Evolutionary conservation across 192 early-diverging fungal species (phyloP), one percentile per base, ranked within the genome.

Genomic region (Dimargaris verticillata): DNA sequence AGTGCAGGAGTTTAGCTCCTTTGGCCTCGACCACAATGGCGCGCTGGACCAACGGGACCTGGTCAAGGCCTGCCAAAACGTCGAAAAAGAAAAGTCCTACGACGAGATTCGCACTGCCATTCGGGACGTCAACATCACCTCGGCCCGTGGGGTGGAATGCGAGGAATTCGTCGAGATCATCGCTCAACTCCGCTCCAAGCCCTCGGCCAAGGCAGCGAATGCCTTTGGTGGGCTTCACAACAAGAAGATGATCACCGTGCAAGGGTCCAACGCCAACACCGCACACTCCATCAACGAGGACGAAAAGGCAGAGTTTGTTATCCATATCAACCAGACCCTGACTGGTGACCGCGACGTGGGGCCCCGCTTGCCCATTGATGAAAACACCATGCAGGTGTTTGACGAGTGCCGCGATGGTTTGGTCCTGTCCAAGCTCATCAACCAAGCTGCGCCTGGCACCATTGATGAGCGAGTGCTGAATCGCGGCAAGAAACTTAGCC

Each of bases 401-500:
- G 85, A 91, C 63, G 93, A 97, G 77, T 86, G 88, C 66, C 86
- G 86, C 75, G 88, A 91, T 68, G 95, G 95, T 55, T 80, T 99
- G 33, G 77, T 99, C 54, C 76, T 99, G 24, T 89, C 86, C 65
- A 99, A 99, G 74, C 85, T 99, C 44, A 99, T 99, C 78, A 99
- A 99, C 78, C 87, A 95, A 74, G 84, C 96, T 54, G 78, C 91
- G 12, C 85, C 92, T 18, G 88, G 90, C 66, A 99, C 96, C 10
- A 99, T 99, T 65, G 96, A 99, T 72, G 96, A 99, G 71, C 92
- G 96, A 70, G 96, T 96, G 33, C 74, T 99, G 51, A 97, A 97
- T 72, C 71, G 72, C 61, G 81, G 80, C 59, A 92, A 88, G 66
- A 90, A 90, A 69, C 80, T 95, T 53, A 88, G 86, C 64, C 79